Percentiles rank a stretch among this genome's conserved stretches.
Conservation (phyloP, 73 alveolate species). For the Paraurostyla sp. region DNA sequence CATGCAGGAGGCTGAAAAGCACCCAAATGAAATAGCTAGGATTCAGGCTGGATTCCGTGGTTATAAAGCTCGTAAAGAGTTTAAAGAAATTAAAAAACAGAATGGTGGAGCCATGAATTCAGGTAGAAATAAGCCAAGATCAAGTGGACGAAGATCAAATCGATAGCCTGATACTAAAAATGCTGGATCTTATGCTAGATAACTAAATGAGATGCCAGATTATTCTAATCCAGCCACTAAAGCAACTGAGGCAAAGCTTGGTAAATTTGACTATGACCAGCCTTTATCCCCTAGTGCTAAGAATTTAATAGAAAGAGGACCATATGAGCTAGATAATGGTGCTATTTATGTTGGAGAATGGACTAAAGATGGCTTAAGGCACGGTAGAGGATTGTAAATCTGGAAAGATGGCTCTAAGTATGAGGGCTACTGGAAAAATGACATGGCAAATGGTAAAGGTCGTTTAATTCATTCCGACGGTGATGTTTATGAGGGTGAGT, state of each 20-base stretch:
- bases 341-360: slow-evolving; percentile 73
- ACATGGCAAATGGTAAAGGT: slow-evolving; percentile 80
- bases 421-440: slow-evolving; percentile 76
- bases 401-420: slow-evolving; percentile 84
- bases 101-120: neutral
- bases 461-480: slow-evolving; percentile 73
- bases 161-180: neutral
- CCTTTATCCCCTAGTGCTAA: slow-evolving; percentile 30
- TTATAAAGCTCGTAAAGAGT: slow-evolving; percentile 3
- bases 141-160: neutral
- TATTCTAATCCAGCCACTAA: slow-evolving; percentile 67
- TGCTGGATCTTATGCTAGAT: slow-evolving; percentile 30
- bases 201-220: slow-evolving; percentile 64
- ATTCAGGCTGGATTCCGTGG: slow-evolving; percentile 59
- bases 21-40: slow-evolving; percentile 24
- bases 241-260: slow-evolving; percentile 64
- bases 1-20: slow-evolving; percentile 4
- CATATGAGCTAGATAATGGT: slow-evolving; percentile 73
- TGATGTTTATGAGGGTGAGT: slow-evolving; percentile 78
- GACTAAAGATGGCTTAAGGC: slow-evolving; percentile 73
- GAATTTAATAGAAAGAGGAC: slow-evolving; percentile 63
- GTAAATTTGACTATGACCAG: slow-evolving; percentile 52
- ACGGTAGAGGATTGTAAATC: slow-evolving; percentile 85
- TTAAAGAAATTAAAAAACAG: neutral
- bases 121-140: neutral